Base-by-base conservation (phyloP, 75 land plant species). In the Azolla pinnata region DNA sequence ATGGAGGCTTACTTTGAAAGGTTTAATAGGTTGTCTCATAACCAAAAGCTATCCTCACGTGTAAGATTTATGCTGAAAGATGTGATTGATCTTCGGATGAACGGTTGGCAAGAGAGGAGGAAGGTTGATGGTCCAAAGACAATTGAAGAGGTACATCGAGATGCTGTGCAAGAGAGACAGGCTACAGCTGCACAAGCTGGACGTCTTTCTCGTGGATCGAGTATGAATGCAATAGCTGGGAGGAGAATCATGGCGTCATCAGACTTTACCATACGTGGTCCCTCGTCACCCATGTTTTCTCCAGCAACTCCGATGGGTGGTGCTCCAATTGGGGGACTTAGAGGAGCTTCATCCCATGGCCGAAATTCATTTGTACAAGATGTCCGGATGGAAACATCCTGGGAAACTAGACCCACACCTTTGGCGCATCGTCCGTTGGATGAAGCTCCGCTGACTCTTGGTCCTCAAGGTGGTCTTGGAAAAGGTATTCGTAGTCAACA, bases 81-180 rank as follows among this genome's bases (percentile, higher is more conserved):
- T 71, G 54, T 84, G 20, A 84, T 92, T 57, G 97, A 92, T 62
- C 74, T 92, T 28, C 87, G 97, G 28, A 78, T 67, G 60, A 92
- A 88, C 44, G 80, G 72, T 27, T 92, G 97, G 97, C 97, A 85
- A 44, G 88, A 85, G 68, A 77, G 97, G 63, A 75, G 95, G 57
- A 88, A 88, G 69, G 86, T 88, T 54, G 97, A 92, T 49, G 97
- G 95, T 0, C 97, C 97, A 5, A 92, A 88, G 70, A 92, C 82
- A 67, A 92, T 92, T 52, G 95, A 92, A 42, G 96, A 92, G 52
- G 89, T 92, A 29, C 97, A 85, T 64, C 73, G 95, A 47, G 97
- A 92, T 79, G 97, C 97, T 38, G 88, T 80, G 44, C 88, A 87
- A 40, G 73, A 70, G 20, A 23, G 75, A 59, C 66, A 67, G 62